Conservation (phyloP, 768 basidiomycete species). For the Tulasnella sp. region DNA sequence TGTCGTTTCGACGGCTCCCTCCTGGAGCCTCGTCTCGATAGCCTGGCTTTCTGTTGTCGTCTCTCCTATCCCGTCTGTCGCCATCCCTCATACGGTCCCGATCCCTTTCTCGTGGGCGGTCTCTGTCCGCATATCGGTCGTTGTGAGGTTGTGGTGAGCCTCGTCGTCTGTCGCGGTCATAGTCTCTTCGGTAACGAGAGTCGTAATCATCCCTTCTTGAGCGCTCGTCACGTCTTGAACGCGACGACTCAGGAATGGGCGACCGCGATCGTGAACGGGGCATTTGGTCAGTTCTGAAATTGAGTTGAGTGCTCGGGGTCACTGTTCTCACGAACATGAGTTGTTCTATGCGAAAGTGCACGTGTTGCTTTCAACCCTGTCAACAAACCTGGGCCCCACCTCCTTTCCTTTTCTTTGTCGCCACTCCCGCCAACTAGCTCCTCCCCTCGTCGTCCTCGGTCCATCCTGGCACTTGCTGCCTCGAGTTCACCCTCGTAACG, state of each 20-base stretch:
- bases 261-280: constrained; percentile 19
- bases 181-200: not conserved
- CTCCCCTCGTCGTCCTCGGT: no score
- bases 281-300: not conserved
- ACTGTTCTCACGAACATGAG: not conserved
- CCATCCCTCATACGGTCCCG: constrained; percentile 10
- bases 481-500: no score
- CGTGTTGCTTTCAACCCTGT: no score
- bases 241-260: constrained; percentile 9
- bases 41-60: constrained; percentile 16
- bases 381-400: no score
- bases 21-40: constrained; percentile 24
- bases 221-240: not conserved
- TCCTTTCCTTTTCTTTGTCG: no score
- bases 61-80: constrained; percentile 9
- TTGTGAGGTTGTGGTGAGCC: constrained; percentile 10
- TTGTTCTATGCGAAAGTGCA: no score
- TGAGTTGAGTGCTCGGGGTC: not conserved
- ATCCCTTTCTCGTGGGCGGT: constrained; percentile 17
- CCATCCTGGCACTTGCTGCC: no score
- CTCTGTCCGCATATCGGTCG: constrained; percentile 5
- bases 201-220: not conserved
- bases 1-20: constrained; percentile 24
- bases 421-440: no score
- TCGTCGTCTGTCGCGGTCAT: constrained; percentile 8